Percentiles rank a stretch among this genome's conserved stretches.
These are phyloP conservation scores for Emericellopsis terricola DNA, from an alignment of 495 filamentous ascomycete genomes.

Conservation along the genomic window DNA sequence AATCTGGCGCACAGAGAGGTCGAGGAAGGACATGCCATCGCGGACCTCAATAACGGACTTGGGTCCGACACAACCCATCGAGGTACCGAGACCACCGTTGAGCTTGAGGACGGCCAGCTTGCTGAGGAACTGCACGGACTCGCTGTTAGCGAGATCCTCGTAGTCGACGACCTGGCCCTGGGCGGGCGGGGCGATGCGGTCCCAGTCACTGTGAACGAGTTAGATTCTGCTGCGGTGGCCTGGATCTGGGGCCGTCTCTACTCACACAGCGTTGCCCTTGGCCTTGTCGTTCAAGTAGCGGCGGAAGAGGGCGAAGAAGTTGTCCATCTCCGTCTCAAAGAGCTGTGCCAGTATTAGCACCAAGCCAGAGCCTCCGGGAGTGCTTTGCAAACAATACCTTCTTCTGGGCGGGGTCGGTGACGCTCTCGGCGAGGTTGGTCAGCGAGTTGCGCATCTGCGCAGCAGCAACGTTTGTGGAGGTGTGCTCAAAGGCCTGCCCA, in stretches of 20 bases:
- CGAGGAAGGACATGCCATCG: conserved; percentile 99
- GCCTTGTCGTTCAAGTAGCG: conserved; percentile 97
- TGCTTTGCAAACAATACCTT: conserved; percentile 33
- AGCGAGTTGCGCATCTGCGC: conserved; percentile 98
- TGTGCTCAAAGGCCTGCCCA: conserved; percentile 93
- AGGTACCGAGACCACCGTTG: conserved; percentile 97
- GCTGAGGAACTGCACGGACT: conserved; percentile 83
- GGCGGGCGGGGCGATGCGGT: conserved; percentile 84
- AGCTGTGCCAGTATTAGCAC: too few species aligned
- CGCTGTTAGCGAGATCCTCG: conserved; percentile 61
- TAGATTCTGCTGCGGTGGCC: conserved; percentile 5
- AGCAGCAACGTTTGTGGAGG: conserved; percentile 90
- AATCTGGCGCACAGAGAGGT: conserved; percentile 96
- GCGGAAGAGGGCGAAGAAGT: conserved; percentile 97
- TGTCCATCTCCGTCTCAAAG: conserved; percentile 99
- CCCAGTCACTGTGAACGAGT: conserved; percentile 52
- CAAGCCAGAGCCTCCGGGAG: too few species aligned
- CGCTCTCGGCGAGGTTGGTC: conserved; percentile 78
- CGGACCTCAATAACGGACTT: conserved; percentile 99
- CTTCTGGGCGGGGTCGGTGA: conserved; percentile 67
- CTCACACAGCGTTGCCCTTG: conserved; percentile 76
- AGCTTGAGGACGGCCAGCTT: conserved; percentile 98
- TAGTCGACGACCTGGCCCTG: conserved; percentile 88
- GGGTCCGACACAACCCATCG: conserved; percentile 97
- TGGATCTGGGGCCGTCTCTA: conserved; percentile 3